Base-by-base conservation (phyloP, 1,139 yeast species). In the Yamadazyma blattariae region DNA sequence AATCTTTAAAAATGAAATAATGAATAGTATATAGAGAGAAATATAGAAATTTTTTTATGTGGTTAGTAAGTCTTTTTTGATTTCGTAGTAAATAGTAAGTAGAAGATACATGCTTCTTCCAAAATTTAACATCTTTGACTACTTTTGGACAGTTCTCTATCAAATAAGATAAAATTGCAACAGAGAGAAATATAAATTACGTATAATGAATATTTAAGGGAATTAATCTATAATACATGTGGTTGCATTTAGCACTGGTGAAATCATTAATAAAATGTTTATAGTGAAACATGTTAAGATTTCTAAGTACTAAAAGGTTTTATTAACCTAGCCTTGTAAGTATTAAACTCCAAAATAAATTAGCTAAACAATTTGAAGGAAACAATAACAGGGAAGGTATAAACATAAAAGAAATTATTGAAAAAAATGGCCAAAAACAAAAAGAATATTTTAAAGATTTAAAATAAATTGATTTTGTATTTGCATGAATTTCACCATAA, bases 381-480 rank as follows among this genome's bases (percentile, higher is more conserved):
- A 79, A 78, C 50, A 78, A 67, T 45, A 72, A 54, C 25, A 62
- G 55, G 21, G 64, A 59, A 0, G 77, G 77, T 11, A 78, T 54
- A 33, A 71, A 61, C 29, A 68, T 60, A 48, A 80, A 79, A 41
- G 74, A 67, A 25, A 69, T 44, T 3, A 72, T 56, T 11, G 82
- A 75, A 38, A 77, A 72, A 30, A 73, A 55, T 7, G 86, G 85
- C 83, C 85, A 79, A 40, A 68, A 68, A 47, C 76, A 60, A 51
- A 73, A 78, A 23, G 81, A 72, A 40, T 72, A 68, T 40, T 71
- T 71, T 40, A 79, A 56, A 10, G 80, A 65, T 35, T 67, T 70
- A 38, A 75, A 37, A 42, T 65, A 77, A 6, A 72, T 58, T 21
- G 53, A 37, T 34, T 54, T 56, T 10, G 66, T 51, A 41, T 46